Evolutionary conservation across 2,329 filamentous ascomycete genomes (phyloP), one percentile per base, ranked within the genome.

Genomic region (Epichloe baconii): DNA sequence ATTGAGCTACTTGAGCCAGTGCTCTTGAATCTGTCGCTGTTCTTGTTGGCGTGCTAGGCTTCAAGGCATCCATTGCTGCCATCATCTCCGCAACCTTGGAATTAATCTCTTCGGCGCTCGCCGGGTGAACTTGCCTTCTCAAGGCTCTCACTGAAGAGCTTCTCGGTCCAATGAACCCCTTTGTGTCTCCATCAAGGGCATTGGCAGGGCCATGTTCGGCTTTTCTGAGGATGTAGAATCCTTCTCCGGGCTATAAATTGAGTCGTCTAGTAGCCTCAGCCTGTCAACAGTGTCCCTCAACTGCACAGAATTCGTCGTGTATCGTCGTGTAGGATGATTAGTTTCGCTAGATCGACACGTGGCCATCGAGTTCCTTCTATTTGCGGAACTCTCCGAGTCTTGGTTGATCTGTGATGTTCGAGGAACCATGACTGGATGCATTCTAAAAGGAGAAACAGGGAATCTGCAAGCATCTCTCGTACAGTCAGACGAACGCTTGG

Each of bases 41-140:
- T 49, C 45, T 46, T 3, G 52, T 54, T 6, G 54, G 50, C n/a
- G 55, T 50, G 4, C 53, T 55, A 26, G 66, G 62, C 51, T 69
- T 70, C 5, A 69, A 55, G 12, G 61, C 58, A 36, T 66, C 53
- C 2, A 61, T 67, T 5, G 66, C 65, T 11, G 67, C 63, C 23
- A 71, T 55, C 67, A 70, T 71, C 12, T 62, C 62, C 4, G 51
- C 49, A 11, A 68, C 54, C 52, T 70, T 70, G n/a, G 62, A 51
- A 26, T 62, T 61, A 34, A 70, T 61, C 26, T 63, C 58, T 3
- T 62, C 58, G 14, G 61, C 51, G 19, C 52, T 53, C 10, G 45
- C 40, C 44, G 42, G 23, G 4, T 26, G 44, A 19, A 15, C 19
- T 38, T 44, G n/a, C 11, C 19, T 31, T 15, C 17, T 37, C 6